Evolutionary conservation across 208 protist species (phyloP), one percentile per base, ranked within the genome.

Genomic region (Porcisia deanei): DNA sequence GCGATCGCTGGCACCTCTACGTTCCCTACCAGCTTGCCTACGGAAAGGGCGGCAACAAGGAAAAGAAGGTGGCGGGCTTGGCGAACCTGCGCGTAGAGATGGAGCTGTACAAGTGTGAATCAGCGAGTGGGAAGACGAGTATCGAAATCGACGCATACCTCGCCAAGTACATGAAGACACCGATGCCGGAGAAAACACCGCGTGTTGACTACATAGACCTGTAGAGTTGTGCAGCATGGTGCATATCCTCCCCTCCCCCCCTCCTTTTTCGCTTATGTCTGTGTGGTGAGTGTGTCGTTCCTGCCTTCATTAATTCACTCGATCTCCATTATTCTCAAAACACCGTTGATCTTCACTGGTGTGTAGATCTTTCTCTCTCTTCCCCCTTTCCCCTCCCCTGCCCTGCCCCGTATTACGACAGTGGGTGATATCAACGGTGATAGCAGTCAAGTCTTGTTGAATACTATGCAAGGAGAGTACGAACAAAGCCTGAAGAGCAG

Each of bases 11-110:
- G 90, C 79, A 86, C 53, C 70, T 96, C 65, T 92, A 88, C 69
- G 77, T 94, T 34, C 91, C 93, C 16, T 89, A 85, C 55, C 69
- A 86, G 58, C 85, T 94, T 20, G 94, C 85, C 52, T 97, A 96
- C 83, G 91, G 91, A 8, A 76, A 22, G 57, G 60, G 70, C 12
- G 91, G 92, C 10, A 82, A 75, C 66, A 78, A 75, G 37, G 80
- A 64, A 34, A 54, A 69, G 5, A 77, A 72, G 20, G 92, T 97
- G 53, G 79, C 85, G 20, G 54, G 75, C 9, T 76, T 83, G 70
- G 63, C 86, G 2, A 85, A 84, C 53, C 78, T 97, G 60, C 78
- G 83, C 37, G 95, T 90, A 59, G 82, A 93, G 39, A 74, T 97
- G 41, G 84, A 94, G 57, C 59, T 97, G 12, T 41, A 91, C 61